These are phyloP conservation scores for Silene latifolia DNA, from an alignment of 148 eudicot species.

Conservation along the genomic window DNA sequence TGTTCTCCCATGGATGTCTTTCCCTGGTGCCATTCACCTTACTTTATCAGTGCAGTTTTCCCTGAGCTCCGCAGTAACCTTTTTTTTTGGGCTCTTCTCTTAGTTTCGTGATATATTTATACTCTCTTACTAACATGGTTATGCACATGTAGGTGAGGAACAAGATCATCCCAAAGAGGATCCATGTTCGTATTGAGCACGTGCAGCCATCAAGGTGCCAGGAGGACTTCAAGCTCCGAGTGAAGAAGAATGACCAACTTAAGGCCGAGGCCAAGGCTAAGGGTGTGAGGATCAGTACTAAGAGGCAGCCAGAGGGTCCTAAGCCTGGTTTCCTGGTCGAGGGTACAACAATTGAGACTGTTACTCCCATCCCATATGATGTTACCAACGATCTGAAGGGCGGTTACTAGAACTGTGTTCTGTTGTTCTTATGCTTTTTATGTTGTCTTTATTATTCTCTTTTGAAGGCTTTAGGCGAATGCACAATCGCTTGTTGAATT, in stretches of 20 bases:
- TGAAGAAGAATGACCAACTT: conserved; percentile 49
- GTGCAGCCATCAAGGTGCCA: conserved; percentile 49
- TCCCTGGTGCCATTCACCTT: too few species aligned
- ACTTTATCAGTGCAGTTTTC: too few species aligned
- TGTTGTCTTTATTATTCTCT: background rate
- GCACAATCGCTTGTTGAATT: conserved; percentile 17
- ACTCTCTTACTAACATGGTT: too few species aligned
- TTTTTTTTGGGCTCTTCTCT: too few species aligned
- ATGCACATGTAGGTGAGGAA: conserved; percentile 35
- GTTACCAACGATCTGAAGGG: conserved; percentile 67
- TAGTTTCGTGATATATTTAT: too few species aligned
- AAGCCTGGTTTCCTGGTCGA: conserved; percentile 62
- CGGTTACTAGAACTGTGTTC: conserved; percentile 30
- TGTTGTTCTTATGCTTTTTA: background rate
- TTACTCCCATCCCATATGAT: conserved; percentile 61
- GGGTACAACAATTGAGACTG: conserved; percentile 49
- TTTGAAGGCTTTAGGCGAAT: conserved; percentile 5
- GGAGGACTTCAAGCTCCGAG: conserved; percentile 46
- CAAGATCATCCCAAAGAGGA: conserved; percentile 52
- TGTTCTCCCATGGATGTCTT: too few species aligned
- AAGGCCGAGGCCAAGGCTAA: conserved; percentile 57
- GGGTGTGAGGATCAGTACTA: conserved; percentile 55
- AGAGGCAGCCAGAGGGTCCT: conserved; percentile 59
- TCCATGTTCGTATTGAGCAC: conserved; percentile 62
- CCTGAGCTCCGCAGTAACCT: too few species aligned